Evolutionary conservation across 176 grass and related monocot species (phyloP).

Genomic region (Saccharum spontaneum): DNA sequence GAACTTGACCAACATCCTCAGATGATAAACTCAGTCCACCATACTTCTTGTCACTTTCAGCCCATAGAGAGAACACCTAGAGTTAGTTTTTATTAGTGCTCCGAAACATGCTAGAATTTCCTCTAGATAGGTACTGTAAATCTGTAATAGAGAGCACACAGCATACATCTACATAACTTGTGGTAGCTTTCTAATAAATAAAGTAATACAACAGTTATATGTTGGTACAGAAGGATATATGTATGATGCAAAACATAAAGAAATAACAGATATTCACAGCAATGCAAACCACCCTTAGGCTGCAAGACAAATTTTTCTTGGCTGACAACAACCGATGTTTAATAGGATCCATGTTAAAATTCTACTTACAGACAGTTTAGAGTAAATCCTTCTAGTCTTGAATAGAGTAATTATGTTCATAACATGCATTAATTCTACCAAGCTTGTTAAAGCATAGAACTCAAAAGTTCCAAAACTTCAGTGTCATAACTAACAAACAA

Average conservation of each 20-base stretch:
- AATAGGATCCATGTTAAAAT: not conserved
- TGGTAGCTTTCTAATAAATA: not conserved
- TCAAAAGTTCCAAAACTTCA: not conserved
- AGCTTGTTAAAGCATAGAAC: slow-evolving; percentile 19
- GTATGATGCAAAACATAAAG: not conserved
- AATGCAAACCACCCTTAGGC: not conserved
- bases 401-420: not conserved
- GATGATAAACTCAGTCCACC: slow-evolving; percentile 75
- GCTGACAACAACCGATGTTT: not conserved
- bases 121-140: not conserved
- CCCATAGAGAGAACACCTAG: slow-evolving; percentile 83
- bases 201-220: not conserved
- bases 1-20: slow-evolving; percentile 63
- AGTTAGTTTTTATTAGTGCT: not conserved
- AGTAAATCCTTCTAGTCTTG: slow-evolving; percentile 3
- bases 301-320: not conserved
- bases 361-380: not conserved
- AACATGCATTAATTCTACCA: not conserved
- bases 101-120: not conserved
- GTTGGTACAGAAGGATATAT: not conserved
- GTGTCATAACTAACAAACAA: not conserved
- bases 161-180: not conserved
- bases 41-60: slow-evolving; percentile 71
- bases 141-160: not conserved
- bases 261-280: slow-evolving; percentile 24